A percentile compares a stretch with the other conserved stretches of the same genome.
Evolutionary conservation across 1,284 basidiomycete genomes (phyloP).

Genomic region (Agaricales sp.): DNA sequence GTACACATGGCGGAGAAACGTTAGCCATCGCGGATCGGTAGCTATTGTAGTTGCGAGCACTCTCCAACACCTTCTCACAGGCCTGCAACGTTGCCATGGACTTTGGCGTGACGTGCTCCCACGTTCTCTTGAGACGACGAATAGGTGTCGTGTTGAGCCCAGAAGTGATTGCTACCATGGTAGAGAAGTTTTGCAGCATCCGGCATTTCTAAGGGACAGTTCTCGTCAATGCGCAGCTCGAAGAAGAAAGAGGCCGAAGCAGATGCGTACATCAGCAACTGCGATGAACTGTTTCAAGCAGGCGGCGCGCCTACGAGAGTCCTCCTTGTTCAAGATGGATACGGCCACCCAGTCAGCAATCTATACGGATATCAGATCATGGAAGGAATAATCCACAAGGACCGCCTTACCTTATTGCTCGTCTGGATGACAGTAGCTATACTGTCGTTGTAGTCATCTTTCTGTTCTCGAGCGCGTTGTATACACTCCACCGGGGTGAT

Average conservation of each 20-base stretch:
- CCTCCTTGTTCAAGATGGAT: constrained; percentile 80
- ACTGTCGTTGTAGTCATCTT: constrained; percentile 65
- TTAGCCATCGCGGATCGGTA: constrained; percentile 83
- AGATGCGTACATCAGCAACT: constrained; percentile 76
- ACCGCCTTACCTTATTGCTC: constrained; percentile 69
- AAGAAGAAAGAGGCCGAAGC: neutral
- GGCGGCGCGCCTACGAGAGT: constrained; percentile 80
- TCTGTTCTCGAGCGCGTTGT: constrained; percentile 67
- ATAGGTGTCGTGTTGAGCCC: constrained; percentile 94
- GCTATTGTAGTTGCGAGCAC: constrained; percentile 87
- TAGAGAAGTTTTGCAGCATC: constrained; percentile 87
- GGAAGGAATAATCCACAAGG: constrained; percentile 3
- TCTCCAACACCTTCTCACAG: constrained; percentile 80
- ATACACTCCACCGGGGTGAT: constrained; percentile 92
- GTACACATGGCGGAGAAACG: constrained; percentile 91
- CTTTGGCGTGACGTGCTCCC: constrained; percentile 80
- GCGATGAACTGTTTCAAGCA: constrained; percentile 92
- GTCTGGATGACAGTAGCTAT: constrained; percentile 89
- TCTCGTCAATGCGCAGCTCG: constrained; percentile 7
- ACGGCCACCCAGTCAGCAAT: constrained; percentile 95
- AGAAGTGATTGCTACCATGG: constrained; percentile 92
- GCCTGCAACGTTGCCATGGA: constrained; percentile 57
- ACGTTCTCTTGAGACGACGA: constrained; percentile 86
- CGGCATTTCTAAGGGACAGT: constrained; percentile 69
- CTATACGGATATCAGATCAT: constrained; percentile 23